Base-by-base conservation (phyloP, 2,329 filamentous ascomycete genomes). In the Meredithiella fracta region DNA sequence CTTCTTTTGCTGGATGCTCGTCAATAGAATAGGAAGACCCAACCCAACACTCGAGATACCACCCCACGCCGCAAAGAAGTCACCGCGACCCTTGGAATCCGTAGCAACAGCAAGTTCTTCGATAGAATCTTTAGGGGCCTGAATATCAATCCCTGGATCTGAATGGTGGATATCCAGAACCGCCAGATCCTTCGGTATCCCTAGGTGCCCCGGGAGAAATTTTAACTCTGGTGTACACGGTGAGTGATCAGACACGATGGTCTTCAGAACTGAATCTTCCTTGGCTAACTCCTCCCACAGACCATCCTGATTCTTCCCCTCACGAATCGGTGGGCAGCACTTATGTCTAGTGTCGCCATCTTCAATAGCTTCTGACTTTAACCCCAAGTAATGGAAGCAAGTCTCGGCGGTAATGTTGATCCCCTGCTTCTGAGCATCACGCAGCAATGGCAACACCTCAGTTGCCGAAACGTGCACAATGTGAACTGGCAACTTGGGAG, bases 1-100 rank as follows among this genome's bases (percentile, higher is more conserved):
- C 61, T 65, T 68, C 62, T 70, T 69, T 7, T 72, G 67, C 31
- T 75, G 69, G 47, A 78, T 71, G 47, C 88, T 82, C 0, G 87
- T 90, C 80, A 90, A 84, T 4, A 98, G 76, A 61, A 98, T 95
- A 3, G 88, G 87, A 3, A 98, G 76, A 0, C 92, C 92, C 1
- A 98, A 78, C 0, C 92, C 92, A 17, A 98, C 91, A 3, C 86
- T 92, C 3, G 86, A 91, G 64, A 98, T 95, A 14, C 92, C 92
- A 55, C 92, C 92, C 92, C 92, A 98, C 1, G 90, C 90, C 3
- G 85, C 81, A 70, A 97, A 92, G 75, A 98, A 97, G 70, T 97
- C 87, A 38, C 92, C 92, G 2, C 67, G 63, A 15, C 53, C 54
- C n/a, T 53, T 25, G 2, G 57, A 50, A 5, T 22, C 40, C 31